Evolutionary conservation across 2,329 filamentous ascomycete genomes (phyloP).

Genomic region (Diaporthe australafricana): DNA sequence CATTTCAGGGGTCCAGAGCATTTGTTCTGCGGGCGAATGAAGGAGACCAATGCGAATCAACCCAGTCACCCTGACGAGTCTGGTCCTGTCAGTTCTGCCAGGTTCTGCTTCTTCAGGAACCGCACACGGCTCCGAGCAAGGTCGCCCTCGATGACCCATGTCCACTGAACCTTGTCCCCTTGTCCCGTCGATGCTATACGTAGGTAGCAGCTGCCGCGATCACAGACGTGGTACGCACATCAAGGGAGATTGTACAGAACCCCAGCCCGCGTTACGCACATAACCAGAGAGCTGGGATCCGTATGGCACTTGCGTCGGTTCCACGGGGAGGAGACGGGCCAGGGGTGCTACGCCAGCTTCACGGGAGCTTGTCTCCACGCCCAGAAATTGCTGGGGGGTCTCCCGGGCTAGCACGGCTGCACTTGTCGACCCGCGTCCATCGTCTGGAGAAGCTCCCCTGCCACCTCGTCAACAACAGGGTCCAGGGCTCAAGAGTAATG

Average conservation of each 20-base stretch:
- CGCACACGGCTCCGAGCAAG: background rate
- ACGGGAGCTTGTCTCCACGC: conserved; percentile 36
- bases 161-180: background rate
- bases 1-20: conserved; percentile 3
- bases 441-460: conserved; percentile 29
- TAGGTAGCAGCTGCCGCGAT: background rate
- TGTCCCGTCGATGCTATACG: background rate
- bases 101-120: background rate
- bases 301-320: conserved; percentile 10
- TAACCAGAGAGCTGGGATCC: conserved; percentile 30
- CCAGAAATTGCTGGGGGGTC: conserved; percentile 33
- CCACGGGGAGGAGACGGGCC: conserved; percentile 29
- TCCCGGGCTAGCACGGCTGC: conserved; percentile 14
- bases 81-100: background rate
- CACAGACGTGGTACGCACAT: conserved; percentile 5
- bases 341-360: conserved; percentile 31
- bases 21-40: conserved; percentile 10
- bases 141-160: conserved; percentile 3
- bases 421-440: conserved; percentile 21
- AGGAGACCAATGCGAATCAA: background rate
- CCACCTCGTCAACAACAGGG: conserved; percentile 24
- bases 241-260: conserved; percentile 2
- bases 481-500: conserved; percentile 26
- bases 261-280: conserved; percentile 15
- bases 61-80: background rate